phyloP scores from a whole-genome alignment of 148 eudicot species.

The Persicaria tinctoria region DNA sequence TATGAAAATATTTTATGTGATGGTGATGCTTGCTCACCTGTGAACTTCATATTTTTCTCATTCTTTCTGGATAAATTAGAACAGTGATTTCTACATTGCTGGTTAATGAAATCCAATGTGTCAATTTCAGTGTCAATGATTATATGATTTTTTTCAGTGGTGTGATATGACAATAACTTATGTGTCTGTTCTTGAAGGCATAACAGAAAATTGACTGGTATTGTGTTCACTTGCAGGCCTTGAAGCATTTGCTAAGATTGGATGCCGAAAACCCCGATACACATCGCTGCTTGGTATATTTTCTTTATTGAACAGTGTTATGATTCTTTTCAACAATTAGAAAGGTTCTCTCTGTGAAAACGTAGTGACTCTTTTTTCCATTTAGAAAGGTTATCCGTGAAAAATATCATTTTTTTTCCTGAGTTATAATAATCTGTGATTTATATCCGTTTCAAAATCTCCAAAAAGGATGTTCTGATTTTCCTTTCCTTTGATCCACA shows the following conservation, averaged over 20 bases:
- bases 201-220: constrained; percentile 7
- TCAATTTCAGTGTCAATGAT: neutral
- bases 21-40: neutral
- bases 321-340: neutral
- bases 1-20: neutral
- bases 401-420: neutral
- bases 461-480: neutral
- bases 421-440: neutral
- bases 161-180: neutral
- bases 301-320: neutral
- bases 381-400: neutral
- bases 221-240: constrained; percentile 44
- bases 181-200: neutral
- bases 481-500: constrained; percentile 25
- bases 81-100: neutral
- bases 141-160: neutral
- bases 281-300: constrained; percentile 86
- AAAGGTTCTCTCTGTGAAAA: neutral
- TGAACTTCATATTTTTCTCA: neutral
- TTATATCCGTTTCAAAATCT: neutral
- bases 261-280: constrained; percentile 81
- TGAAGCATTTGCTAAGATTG: constrained; percentile 75
- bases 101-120: neutral
- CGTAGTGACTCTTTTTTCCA: neutral
- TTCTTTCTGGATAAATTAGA: neutral